Base-by-base conservation (phyloP, 345 rosid species). In the Syzygium grande region DNA sequence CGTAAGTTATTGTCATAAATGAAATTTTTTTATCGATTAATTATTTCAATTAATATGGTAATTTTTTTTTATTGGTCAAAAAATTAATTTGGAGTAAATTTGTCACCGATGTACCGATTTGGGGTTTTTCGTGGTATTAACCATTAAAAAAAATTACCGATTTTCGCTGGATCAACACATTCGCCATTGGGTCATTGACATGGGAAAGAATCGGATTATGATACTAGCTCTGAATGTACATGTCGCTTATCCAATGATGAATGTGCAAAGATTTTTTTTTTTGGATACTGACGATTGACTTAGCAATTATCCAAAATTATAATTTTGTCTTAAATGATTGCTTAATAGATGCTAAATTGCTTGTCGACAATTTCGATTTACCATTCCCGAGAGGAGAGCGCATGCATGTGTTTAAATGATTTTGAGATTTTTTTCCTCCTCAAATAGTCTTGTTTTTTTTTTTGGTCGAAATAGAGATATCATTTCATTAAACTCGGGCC, bases 61-160 rank as follows among this genome's bases (percentile, higher is more conserved):
- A 38, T 38, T 34, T 34, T 3, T 34, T 34, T 58, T 58, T 58
- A 0, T 0, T 3, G 51, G 3, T 51, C 12, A 51, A 51, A 51
- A 51, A 51, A 51, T 51, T 51, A 51, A 3, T 51, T 51, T 51
- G 51, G 51, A 0, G 10, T 9, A 9, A 56, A 56, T 1, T 1
- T 58, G 4, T 58, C 2, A 58, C 0, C 1, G 0, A 2, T 56
- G 0, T 56, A 23, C 0, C 0, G 0, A 0, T 56, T 23, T 1
- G 0, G 0, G 2, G 1, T 23, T 56, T 56, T 1, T 23, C 5
- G 5, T 8, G 6, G 0, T 23, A 23, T 56, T 0, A 25, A 10
- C 2, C 5, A 4, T 43, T 43, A 56, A 22, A 56, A 56, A 22
- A 4, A 23, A 58, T 1, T 4, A 1, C 11, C n/a, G 11, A 23